phyloP scores from a whole-genome alignment of 345 rosid genomes.

The Eucalyptus decipiens region DNA sequence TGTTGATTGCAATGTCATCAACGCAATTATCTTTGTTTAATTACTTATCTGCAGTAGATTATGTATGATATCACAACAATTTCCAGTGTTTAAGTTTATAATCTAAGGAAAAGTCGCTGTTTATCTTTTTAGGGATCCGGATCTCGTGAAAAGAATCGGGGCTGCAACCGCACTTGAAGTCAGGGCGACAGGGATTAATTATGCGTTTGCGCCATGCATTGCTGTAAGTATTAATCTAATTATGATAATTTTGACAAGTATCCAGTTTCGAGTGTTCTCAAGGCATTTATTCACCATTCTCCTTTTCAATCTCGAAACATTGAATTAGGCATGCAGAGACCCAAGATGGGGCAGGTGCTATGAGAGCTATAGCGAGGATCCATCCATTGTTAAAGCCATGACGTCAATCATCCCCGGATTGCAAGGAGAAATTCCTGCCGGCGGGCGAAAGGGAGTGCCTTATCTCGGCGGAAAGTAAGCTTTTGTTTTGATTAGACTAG shows the following conservation, averaged over 20 bases:
- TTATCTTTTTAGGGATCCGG: conserved; percentile 44
- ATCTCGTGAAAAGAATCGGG: conserved; percentile 65
- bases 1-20: neutral
- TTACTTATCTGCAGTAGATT: neutral
- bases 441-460: conserved; percentile 33
- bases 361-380: conserved; percentile 79
- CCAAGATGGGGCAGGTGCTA: conserved; percentile 64
- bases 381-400: conserved; percentile 36
- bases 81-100: neutral
- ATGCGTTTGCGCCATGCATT: conserved; percentile 78
- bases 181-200: conserved; percentile 70
- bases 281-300: neutral
- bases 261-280: neutral
- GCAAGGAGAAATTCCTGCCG: conserved; percentile 49
- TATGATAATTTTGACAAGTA: neutral
- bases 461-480: conserved; percentile 52
- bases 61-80: neutral
- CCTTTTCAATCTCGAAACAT: neutral
- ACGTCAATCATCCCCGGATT: conserved; percentile 47
- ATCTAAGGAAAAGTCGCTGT: neutral
- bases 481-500: neutral
- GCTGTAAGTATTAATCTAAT: conserved; percentile 22
- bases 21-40: neutral
- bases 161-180: conserved; percentile 91
- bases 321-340: conserved; percentile 55